Conservation (phyloP, 1,284 basidiomycete genomes). For the Hymenochaete sp. region DNA sequence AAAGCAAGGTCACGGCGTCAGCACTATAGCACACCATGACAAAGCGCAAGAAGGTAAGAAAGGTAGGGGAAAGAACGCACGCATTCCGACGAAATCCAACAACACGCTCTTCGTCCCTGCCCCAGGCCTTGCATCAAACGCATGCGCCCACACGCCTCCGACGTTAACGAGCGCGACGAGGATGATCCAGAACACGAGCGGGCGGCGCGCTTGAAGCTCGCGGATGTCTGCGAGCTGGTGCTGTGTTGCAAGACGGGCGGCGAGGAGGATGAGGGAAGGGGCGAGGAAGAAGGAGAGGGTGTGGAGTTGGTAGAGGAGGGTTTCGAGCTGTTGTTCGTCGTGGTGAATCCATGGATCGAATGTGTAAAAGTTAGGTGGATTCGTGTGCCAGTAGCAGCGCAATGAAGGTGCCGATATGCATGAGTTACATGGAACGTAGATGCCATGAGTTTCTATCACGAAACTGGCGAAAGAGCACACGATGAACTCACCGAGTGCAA, state of each 20-base stretch:
- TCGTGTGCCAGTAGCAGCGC: neutral
- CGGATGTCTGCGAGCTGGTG: slow-evolving; percentile 56
- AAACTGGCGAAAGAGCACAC: neutral
- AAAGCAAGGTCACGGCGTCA: neutral
- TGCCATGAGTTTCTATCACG: neutral
- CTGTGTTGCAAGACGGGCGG: slow-evolving; percentile 50
- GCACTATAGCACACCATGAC: neutral
- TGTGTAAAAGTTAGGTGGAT: neutral
- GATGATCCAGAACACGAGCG: slow-evolving; percentile 55
- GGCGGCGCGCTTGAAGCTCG: slow-evolving; percentile 49
- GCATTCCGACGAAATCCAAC: slow-evolving; percentile 69
- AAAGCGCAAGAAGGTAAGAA: neutral
- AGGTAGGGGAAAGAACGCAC: slow-evolving; percentile 35
- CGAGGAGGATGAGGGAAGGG: slow-evolving; percentile 49
- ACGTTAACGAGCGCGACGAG: slow-evolving; percentile 50
- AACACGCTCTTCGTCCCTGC: slow-evolving; percentile 47
- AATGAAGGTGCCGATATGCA: neutral
- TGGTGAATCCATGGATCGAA: neutral
- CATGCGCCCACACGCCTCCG: slow-evolving; percentile 53
- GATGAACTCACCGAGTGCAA: slow-evolving; percentile 51
- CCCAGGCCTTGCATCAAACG: slow-evolving; percentile 34
- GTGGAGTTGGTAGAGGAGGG: slow-evolving; percentile 61
- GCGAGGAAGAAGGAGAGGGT: slow-evolving; percentile 67
- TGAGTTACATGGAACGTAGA: neutral
- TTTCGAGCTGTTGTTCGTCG: slow-evolving; percentile 39